A percentile compares a stretch with the other conserved stretches of the same genome.
These are phyloP conservation scores for Pseudotulostoma volvatum DNA, from an alignment of 495 filamentous ascomycete species.

Conservation along the genomic window DNA sequence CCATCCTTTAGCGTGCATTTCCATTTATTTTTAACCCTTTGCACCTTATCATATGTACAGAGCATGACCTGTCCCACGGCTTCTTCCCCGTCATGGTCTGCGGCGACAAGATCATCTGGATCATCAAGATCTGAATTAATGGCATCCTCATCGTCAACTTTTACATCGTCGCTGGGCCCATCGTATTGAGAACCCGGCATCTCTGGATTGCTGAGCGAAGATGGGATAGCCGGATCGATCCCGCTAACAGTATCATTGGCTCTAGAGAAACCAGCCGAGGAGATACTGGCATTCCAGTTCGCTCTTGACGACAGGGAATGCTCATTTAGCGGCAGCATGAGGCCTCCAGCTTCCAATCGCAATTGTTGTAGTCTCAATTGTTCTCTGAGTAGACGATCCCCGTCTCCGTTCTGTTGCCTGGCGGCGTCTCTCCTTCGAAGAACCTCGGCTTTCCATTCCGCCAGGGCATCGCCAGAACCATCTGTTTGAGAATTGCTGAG, in stretches of 20 bases:
- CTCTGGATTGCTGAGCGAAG: conserved; percentile 4
- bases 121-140: conserved; percentile 99
- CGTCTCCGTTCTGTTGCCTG: conserved; percentile 49
- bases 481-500: conserved; percentile 49
- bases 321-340: conserved; percentile 51
- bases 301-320: conserved; percentile 17
- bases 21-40: conserved; percentile 99
- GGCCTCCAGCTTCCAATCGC: conserved; percentile 60
- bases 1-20: conserved; percentile 98
- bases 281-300: conserved; percentile 10
- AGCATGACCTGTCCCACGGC: conserved; percentile 79
- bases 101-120: conserved; percentile 64
- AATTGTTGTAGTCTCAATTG: conserved; percentile 39
- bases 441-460: conserved; percentile 42
- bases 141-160: conserved; percentile 75
- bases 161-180: conserved; percentile 37
- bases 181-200: conserved; percentile 40
- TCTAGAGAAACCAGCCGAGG: conserved; percentile 2
- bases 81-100: conserved; percentile 66
- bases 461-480: conserved; percentile 40
- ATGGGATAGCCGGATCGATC: conserved; percentile 1
- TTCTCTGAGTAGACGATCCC: conserved; percentile 25
- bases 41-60: conserved; percentile 98
- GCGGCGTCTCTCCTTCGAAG: conserved; percentile 37
- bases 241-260: background rate